Base-by-base conservation (phyloP, 2,329 filamentous ascomycete genomes). In the Alternaria arbusti region DNA sequence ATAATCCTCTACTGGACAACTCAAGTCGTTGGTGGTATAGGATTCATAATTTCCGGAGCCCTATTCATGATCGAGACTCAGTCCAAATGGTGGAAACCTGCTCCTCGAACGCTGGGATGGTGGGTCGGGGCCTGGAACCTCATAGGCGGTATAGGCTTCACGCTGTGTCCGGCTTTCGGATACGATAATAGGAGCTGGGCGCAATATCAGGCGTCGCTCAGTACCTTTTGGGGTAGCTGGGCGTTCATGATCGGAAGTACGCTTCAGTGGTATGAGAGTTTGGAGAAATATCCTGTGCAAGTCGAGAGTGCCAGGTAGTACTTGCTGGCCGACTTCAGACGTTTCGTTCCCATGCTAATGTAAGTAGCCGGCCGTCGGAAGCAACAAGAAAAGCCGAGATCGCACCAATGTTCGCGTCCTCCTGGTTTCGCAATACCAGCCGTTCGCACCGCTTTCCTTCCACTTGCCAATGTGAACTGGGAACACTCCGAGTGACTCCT, bases 61-160 rank as follows among this genome's bases (percentile, higher is more conserved):
- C 77, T 91, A 2, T 91, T 90, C 76, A 90, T 90, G 84, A 71
- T 91, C 8, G 89, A 91, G 75, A 90, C 88, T 3, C 89, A 91
- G 76, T 74, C 82, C 44, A 84, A 82, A 49, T 91, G 89, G 89
- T 91, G 86, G 69, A 78, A 81, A 12, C 89, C 89, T 0, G 86
- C 87, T 0, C 82, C 81, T 4, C 72, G 76, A 4, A 80, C 87
- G 0, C 81, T 91, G 2, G 89, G 89, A 4, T 91, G 89, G 89
- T 88, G 91, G 74, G 86, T 91, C 67, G 89, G 88, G 0, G 76
- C 86, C 9, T 91, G 88, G 88, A 91, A 91, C 69, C 75, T 90
- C 3, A 79, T 91, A 20, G 89, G 89, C 1, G 85, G 86, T 2
- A 70, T 90, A 23, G 89, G 89, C 0, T 91, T 90, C 72, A 90